These are phyloP conservation scores for Russula dissimulans DNA, from an alignment of 768 basidiomycete species.

Conservation along the genomic window DNA sequence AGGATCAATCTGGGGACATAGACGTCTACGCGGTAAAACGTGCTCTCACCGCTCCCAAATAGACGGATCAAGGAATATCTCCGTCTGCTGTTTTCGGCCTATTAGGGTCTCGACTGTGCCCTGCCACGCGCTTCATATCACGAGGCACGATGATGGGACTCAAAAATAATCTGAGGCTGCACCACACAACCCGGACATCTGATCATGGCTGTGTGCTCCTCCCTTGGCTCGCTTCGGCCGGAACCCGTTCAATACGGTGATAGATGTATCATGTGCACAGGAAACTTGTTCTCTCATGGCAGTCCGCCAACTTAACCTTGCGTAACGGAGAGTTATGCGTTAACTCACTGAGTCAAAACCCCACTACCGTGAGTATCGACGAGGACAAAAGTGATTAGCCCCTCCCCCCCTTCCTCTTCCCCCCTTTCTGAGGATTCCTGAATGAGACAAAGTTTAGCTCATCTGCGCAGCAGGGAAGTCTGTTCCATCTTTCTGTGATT, in stretches of 20 bases:
- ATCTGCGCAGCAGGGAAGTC: slow-evolving; percentile 8
- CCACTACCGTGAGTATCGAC: background rate
- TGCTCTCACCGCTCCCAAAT: slow-evolving; percentile 5
- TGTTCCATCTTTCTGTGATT: slow-evolving; percentile 4
- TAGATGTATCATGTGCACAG: background rate
- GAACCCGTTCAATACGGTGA: background rate
- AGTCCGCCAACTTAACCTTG: background rate
- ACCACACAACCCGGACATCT: background rate
- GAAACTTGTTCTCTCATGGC: background rate
- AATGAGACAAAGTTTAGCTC: background rate
- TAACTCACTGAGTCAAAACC: background rate
- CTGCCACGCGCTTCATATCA: background rate
- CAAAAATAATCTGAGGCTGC: background rate
- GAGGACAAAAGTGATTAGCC: background rate
- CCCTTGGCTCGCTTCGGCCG: background rate
- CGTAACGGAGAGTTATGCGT: background rate
- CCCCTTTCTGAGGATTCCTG: background rate
- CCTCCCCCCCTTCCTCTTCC: too few relatives aligned
- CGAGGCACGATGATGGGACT: background rate
- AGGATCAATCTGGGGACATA: background rate
- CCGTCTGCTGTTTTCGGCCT: background rate
- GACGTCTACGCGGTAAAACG: slow-evolving; percentile 1
- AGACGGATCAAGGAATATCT: background rate
- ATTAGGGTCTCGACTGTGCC: background rate
- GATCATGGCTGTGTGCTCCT: slow-evolving; percentile 5